Evolutionary conservation across 768 basidiomycete genomes (phyloP).

Genomic region (Leccinum longicurvipes): DNA sequence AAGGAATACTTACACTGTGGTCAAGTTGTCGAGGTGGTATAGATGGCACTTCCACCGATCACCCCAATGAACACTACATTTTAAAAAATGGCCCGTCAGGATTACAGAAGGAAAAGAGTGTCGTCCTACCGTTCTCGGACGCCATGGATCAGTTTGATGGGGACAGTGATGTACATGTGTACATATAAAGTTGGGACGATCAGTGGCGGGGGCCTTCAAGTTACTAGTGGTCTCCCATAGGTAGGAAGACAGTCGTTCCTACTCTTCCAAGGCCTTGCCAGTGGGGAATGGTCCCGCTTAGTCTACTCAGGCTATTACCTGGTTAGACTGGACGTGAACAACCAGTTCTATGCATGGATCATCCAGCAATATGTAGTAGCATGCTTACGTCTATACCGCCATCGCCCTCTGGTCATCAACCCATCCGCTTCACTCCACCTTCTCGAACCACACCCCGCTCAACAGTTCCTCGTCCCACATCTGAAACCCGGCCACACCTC

Average conservation of each 20-base stretch:
- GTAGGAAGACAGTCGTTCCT: no score
- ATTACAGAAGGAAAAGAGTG: not conserved
- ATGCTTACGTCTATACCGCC: no score
- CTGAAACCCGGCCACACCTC: slow-evolving; percentile 30
- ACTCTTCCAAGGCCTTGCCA: no score
- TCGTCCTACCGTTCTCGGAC: slow-evolving; percentile 15
- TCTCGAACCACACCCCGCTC: not conserved
- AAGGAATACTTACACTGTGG: slow-evolving; percentile 62
- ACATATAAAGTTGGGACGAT: not conserved
- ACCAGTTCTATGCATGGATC: no score
- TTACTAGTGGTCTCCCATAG: no score
- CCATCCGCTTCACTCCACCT: no score
- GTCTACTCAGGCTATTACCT: not conserved
- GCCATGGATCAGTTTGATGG: slow-evolving; percentile 4
- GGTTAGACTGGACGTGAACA: no score
- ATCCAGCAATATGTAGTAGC: no score
- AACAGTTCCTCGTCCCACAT: not conserved
- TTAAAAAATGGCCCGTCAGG: not conserved
- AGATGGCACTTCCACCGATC: slow-evolving; percentile 90
- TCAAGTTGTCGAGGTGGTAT: slow-evolving; percentile 91
- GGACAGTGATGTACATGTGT: not conserved
- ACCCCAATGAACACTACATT: slow-evolving; percentile 74
- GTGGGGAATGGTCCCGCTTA: not conserved
- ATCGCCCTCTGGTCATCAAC: no score
- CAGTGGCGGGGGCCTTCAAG: not conserved